Conservation (phyloP, 73 alveolate genomes). For the Blepharisma japonicum region DNA sequence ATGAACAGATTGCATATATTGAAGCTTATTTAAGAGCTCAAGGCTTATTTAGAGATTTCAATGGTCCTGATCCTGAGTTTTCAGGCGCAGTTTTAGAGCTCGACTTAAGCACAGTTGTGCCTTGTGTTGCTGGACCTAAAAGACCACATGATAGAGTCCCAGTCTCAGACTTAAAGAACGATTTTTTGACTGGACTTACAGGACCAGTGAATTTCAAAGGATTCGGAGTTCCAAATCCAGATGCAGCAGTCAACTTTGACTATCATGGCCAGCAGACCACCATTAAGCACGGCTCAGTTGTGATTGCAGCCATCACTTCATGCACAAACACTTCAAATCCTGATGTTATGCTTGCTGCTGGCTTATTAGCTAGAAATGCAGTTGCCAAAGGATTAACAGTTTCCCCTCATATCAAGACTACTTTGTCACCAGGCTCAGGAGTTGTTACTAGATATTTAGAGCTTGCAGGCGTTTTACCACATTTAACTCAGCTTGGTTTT, state of each 20-base stretch:
- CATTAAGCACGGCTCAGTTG: conserved; percentile 83
- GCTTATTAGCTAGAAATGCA: conserved; percentile 86
- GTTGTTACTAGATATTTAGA: conserved; percentile 72
- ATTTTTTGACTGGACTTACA: conserved; percentile 58
- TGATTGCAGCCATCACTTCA: conserved; percentile 89
- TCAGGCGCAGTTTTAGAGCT: conserved; percentile 80
- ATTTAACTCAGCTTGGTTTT: conserved; percentile 75
- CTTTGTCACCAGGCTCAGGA: conserved; percentile 85
- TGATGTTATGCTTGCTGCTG: conserved; percentile 92
- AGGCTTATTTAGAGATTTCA: conserved; percentile 67
- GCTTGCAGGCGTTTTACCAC: conserved; percentile 56
- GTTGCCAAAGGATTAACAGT: conserved; percentile 76
- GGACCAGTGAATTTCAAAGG: conserved; percentile 84
- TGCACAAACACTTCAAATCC: conserved; percentile 91
- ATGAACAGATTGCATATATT: conserved; percentile 53
- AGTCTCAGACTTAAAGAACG: conserved; percentile 61
- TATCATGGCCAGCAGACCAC: conserved; percentile 66
- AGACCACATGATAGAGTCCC: conserved; percentile 89
- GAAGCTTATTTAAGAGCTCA: conserved; percentile 72
- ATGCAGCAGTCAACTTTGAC: conserved; percentile 40
- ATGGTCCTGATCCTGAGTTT: conserved; percentile 62
- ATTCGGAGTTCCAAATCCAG: conserved; percentile 59
- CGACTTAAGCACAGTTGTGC: conserved; percentile 73
- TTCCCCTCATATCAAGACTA: conserved; percentile 80
- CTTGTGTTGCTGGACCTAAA: conserved; percentile 91